Evolutionary conservation across 1,284 basidiomycete species (phyloP).

Genomic region (Vanrija pseudolonga): DNA sequence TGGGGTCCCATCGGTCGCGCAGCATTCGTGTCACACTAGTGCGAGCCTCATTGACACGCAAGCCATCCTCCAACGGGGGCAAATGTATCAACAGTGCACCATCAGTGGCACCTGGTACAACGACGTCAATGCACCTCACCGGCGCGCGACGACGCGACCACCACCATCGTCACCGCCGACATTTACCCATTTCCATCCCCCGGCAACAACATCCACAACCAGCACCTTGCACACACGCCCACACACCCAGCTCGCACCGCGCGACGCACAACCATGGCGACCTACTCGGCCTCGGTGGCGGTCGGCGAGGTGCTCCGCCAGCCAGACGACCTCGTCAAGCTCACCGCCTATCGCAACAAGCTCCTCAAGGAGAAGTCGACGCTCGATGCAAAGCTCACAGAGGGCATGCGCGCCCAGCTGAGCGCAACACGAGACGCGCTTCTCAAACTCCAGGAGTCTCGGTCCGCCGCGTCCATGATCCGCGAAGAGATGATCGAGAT

Average conservation of each 20-base stretch:
- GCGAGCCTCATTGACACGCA: too few species aligned
- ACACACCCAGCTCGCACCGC: too few species aligned
- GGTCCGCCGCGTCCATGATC: slow-evolving; percentile 76
- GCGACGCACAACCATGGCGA: slow-evolving; percentile 20
- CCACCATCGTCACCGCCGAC: background rate
- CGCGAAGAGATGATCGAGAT: slow-evolving; percentile 89
- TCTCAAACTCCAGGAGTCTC: slow-evolving; percentile 74
- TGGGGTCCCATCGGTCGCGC: too few species aligned
- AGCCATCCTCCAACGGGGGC: too few species aligned
- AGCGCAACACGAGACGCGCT: slow-evolving; percentile 87
- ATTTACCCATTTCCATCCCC: slow-evolving; percentile 13
- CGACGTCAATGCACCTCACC: too few species aligned
- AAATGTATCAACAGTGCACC: background rate
- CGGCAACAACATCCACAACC: slow-evolving; percentile 16
- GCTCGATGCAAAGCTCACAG: slow-evolving; percentile 88
- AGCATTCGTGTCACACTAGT: too few species aligned
- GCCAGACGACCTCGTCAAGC: slow-evolving; percentile 89
- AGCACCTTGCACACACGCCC: slow-evolving; percentile 1
- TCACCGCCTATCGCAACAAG: slow-evolving; percentile 85
- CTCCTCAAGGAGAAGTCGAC: slow-evolving; percentile 93
- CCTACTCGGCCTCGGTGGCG: slow-evolving; percentile 34
- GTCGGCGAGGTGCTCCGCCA: slow-evolving; percentile 73
- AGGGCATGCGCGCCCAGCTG: slow-evolving; percentile 89
- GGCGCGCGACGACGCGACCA: too few species aligned
- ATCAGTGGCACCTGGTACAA: background rate